Conservation (phyloP, 163 green algal species). For the Volvox carteri region DNA sequence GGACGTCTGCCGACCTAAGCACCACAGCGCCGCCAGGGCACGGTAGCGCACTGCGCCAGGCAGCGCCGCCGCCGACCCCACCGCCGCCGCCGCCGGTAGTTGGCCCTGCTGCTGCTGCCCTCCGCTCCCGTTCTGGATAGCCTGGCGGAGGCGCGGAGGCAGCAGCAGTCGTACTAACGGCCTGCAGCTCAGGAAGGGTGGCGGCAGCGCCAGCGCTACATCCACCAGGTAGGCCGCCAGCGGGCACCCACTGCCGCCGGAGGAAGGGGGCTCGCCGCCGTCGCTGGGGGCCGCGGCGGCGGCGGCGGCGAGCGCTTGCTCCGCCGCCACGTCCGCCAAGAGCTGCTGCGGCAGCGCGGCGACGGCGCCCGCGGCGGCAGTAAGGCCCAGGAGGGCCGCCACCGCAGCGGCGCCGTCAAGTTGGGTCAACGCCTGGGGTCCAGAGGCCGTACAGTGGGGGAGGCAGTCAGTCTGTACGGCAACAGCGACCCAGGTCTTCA, state of each 20-base stretch:
- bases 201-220: conserved; percentile 15
- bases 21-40: conserved; percentile 18
- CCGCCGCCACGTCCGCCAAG: conserved; percentile 7
- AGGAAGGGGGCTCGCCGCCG: background rate
- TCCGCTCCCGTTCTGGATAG: background rate
- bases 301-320: background rate
- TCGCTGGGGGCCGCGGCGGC: background rate
- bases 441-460: too few species aligned
- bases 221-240: conserved; percentile 6
- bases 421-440: background rate
- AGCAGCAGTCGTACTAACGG: conserved; percentile 39
- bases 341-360: conserved; percentile 26
- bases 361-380: background rate
- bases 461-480: background rate
- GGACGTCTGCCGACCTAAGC: background rate
- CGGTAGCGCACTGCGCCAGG: background rate
- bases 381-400: conserved; percentile 14
- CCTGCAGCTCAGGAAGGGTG: conserved; percentile 6
- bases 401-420: conserved; percentile 15
- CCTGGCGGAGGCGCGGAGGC: background rate
- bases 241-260: background rate
- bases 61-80: background rate
- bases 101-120: background rate
- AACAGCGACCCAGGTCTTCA: too few species aligned
- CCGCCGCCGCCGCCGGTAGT: background rate